phyloP scores from a whole-genome alignment of 2,329 filamentous ascomycete genomes.

The Epichloe brachyelytri region DNA sequence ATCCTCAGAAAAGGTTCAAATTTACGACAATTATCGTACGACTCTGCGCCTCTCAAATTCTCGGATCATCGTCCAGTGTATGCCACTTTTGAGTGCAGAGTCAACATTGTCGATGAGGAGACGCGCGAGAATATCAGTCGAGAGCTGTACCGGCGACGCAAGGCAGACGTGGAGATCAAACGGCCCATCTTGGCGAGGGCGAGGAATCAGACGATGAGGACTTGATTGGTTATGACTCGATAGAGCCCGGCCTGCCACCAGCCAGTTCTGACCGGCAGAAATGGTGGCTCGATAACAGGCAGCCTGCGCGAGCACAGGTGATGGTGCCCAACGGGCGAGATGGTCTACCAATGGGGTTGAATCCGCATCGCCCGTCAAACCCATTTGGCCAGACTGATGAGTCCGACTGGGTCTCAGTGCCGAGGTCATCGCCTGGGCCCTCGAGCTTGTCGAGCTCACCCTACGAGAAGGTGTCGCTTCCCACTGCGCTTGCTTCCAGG shows the following conservation, averaged over 20 bases:
- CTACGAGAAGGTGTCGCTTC: constrained; percentile 44
- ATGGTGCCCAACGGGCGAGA: constrained; percentile 43
- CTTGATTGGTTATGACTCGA: constrained; percentile 65
- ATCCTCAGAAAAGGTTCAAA: constrained; percentile 77
- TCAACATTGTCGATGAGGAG: constrained; percentile 67
- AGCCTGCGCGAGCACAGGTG: constrained; percentile 62
- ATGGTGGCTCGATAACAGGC: constrained; percentile 59
- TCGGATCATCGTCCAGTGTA: constrained; percentile 96
- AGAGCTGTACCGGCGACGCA: constrained; percentile 60
- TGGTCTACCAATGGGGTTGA: constrained; percentile 48
- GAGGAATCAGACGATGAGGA: constrained; percentile 64
- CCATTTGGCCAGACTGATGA: constrained; percentile 66
- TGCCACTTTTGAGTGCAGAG: constrained; percentile 71
- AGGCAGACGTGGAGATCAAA: constrained; percentile 49
- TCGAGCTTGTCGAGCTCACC: constrained; percentile 47
- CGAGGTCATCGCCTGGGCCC: constrained; percentile 39
- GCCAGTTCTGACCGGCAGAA: constrained; percentile 56
- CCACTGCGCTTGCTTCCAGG: constrained; percentile 27
- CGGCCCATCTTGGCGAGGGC: constrained; percentile 37
- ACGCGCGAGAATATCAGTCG: constrained; percentile 60
- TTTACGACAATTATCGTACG: constrained; percentile 71
- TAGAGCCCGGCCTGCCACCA: constrained; percentile 62
- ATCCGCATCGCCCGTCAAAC: constrained; percentile 64
- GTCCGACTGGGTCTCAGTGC: constrained; percentile 69
- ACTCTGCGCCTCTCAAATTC: constrained; percentile 69